Base-by-base conservation (phyloP, 805 yeast species). In the Starmerella cellae region DNA sequence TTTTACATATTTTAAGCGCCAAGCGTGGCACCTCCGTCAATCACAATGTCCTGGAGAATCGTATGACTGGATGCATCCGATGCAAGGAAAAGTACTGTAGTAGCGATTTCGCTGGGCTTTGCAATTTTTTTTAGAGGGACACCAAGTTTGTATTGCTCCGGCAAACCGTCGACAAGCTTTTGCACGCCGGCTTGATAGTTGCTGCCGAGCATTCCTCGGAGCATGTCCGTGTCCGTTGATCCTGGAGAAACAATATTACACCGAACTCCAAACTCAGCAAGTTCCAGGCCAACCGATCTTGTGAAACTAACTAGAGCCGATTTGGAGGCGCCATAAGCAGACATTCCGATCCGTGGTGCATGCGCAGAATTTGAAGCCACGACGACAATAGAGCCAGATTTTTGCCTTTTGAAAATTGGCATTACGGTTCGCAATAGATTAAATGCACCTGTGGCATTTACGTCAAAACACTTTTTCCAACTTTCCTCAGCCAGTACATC, bases 21-120 rank as follows among this genome's bases (percentile, higher is more conserved):
- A 5, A 46, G 34, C 5, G 49, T 46, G 3, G 49, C 49, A 3
- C 49, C 49, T n/a, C 49, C 49, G 22, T 46, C 49, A 24, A 43
- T 43, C 4, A 46, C 49, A 14, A 46, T 46, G 34, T 46, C 49
- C 26, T 46, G 47, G 13, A 46, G 29, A 9, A 38, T 31, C 2
- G 44, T 26, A 17, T 46, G 49, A 27, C 49, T 44, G 4, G 49
- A 46, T 3, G 45, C 45, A 38, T 46, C 49, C 5, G 49, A 46
- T 4, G 49, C 49, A 2, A 46, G 35, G 16, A 38, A 46, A 11
- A 46, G 29, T 1, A 43, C 49, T 2, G 45, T 35, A 2, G 33
- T n/a, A 1, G 47, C 45, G 11, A 38, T 26, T 21, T 46, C 49
- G 16, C 23, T 29, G 8, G 46, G 44, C 14, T n/a, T 20, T 5